Base-by-base conservation (phyloP, 768 basidiomycete species). In the Naganishia kalamii region DNA sequence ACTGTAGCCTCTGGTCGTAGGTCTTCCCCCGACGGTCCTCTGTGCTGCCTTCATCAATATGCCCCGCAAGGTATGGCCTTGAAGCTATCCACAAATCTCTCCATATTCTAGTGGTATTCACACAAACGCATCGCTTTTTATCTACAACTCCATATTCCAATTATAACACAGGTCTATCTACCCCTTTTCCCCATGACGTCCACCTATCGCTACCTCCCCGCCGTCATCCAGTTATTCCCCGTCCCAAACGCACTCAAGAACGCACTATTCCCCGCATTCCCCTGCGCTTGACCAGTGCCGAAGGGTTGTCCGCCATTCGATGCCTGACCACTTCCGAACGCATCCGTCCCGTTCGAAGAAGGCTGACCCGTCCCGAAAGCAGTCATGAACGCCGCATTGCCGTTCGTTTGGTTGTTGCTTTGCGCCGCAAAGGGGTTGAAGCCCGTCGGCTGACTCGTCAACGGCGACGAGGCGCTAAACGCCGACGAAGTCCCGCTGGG, bases 391-490 rank as follows among this genome's bases (percentile, higher is more conserved):
- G 50, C 33, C 32, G 37, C n/a, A 19, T 54, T 47, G 15, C 52
- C 52, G 43, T 40, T 63, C 13, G 35, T 41, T 40, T 54, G 50
- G 19, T 49, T 35, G 54, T 15, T 57, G 54, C 5, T 11, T 13
- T 1, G 59, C 33, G 19, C 48, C n/a, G n/a, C 49, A 21, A 66
- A 66, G 12, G 65, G 65, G 37, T 66, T 66, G 47, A 60, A 65
- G 15, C 57, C 65, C 35, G 65, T 66, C 25, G 46, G n/a, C 46
- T 59, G 59, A 21, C 43, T 44, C 1, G 47, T 23, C 21, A 63
- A 51, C 3, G 62, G 62, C 10, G 62, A 37, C 4, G 46, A 44
- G 12, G 60, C 25, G 30, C 60, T 49, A 17, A 46, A 32, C 43
- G 30, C 23, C 17, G 60, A 47, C 21, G 40, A 57, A 21, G 33